These are phyloP conservation scores for Synchytrium microbalum DNA, from an alignment of 371 early-diverging fungal species.

Conservation along the genomic window DNA sequence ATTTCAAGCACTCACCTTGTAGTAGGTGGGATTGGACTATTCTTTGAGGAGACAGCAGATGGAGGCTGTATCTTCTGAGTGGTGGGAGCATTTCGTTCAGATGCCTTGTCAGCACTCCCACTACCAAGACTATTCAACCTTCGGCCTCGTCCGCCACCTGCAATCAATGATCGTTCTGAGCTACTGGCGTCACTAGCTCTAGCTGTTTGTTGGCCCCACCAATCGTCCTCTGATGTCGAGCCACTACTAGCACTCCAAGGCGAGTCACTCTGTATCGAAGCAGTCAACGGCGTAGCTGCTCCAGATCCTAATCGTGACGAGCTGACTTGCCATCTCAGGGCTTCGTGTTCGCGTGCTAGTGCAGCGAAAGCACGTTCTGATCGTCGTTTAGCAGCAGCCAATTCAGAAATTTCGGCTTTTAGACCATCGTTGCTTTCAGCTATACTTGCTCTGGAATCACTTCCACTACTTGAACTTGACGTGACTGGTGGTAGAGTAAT, in stretches of 20 bases:
- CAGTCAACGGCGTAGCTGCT: neutral
- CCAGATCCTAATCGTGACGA: neutral
- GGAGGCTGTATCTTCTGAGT: no score
- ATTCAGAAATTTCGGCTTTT: constrained; percentile 5
- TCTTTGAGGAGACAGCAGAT: no score
- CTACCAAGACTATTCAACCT: neutral
- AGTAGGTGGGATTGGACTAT: no score
- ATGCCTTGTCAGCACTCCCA: no score
- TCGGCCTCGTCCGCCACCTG: neutral
- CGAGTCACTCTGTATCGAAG: neutral
- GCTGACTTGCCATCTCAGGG: neutral
- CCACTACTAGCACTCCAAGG: neutral
- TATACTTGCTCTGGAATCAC: neutral
- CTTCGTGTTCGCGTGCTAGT: neutral
- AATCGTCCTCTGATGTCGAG: neutral
- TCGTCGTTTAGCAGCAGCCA: neutral
- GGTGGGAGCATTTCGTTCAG: no score
- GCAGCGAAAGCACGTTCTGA: neutral
- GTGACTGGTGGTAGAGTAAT: neutral
- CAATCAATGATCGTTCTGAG: neutral
- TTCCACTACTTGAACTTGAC: neutral
- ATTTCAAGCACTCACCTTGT: no score
- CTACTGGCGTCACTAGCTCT: neutral
- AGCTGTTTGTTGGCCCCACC: neutral
- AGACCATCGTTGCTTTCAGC: neutral